A percentile compares a stretch with the other conserved stretches of the same genome.
Conservation (phyloP, 805 yeast genomes). For the Lipomyces yamadae region DNA sequence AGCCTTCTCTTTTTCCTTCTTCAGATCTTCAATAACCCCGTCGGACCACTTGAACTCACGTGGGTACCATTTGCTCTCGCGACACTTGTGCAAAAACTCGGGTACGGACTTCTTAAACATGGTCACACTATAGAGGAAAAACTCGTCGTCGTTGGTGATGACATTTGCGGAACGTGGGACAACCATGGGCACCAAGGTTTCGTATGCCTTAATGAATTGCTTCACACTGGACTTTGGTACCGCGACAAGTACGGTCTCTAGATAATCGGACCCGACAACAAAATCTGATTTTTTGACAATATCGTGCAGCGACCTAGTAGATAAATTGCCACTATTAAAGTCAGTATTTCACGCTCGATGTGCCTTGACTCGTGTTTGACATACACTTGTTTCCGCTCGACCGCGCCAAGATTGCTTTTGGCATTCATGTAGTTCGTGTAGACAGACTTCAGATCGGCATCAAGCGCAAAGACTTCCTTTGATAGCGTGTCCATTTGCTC, state of each 20-base stretch:
- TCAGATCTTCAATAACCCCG: conserved; percentile 68
- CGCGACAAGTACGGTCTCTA: conserved; percentile 83
- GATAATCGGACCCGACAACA: conserved; percentile 82
- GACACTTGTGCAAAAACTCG: conserved; percentile 68
- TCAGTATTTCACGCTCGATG: background rate
- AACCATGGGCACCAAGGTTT: conserved; percentile 75
- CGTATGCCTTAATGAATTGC: conserved; percentile 73
- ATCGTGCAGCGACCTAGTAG: conserved; percentile 88
- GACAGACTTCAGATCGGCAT: conserved; percentile 80
- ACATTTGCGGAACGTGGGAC: conserved; percentile 87
- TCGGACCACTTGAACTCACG: conserved; percentile 90
- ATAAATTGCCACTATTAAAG: conserved; percentile 68
- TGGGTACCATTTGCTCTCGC: conserved; percentile 90
- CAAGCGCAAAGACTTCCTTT: conserved; percentile 79
- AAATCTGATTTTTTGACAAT: conserved; percentile 83
- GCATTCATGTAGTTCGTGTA: conserved; percentile 78
- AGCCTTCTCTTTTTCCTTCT: conserved; percentile 78
- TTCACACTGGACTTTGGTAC: conserved; percentile 65
- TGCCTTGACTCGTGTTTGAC: conserved; percentile 5
- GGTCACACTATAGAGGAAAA: conserved; percentile 72
- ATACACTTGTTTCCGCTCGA: conserved; percentile 81
- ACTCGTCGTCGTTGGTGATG: conserved; percentile 76
- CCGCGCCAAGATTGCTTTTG: conserved; percentile 79
- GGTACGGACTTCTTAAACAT: conserved; percentile 79
- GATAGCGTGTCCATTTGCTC: conserved; percentile 73